Percentiles rank a stretch among this genome's conserved stretches.
Conservation (phyloP, 768 basidiomycete species). For the button mushroom (Agaricus bisporus) region DNA sequence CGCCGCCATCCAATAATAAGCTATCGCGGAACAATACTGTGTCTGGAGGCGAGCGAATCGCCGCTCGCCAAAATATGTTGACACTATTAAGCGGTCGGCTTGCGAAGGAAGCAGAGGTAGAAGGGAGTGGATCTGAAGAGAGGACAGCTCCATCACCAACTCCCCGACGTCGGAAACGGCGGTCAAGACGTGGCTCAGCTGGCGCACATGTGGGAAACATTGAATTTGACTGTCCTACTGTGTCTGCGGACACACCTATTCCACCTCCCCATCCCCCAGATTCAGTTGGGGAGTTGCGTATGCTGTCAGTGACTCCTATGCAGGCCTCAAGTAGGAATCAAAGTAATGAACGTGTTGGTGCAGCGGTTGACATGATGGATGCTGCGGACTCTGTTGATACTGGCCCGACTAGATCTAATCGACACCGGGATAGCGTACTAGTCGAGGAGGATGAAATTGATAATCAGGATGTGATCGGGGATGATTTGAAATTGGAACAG, state of each 20-base stretch:
- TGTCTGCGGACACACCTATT: slow-evolving; percentile 50
- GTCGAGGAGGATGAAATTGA: slow-evolving; percentile 65
- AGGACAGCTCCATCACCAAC: slow-evolving; percentile 36
- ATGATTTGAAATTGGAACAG: slow-evolving; percentile 30
- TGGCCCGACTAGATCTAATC: slow-evolving; percentile 33
- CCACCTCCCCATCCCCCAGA: slow-evolving; percentile 40
- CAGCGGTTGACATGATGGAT: slow-evolving; percentile 14
- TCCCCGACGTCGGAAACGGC: slow-evolving; percentile 51
- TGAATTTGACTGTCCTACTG: slow-evolving; percentile 42
- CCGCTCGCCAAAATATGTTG: slow-evolving; percentile 64
- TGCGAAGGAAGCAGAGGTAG: slow-evolving; percentile 56
- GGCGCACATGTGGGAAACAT: slow-evolving; percentile 33
- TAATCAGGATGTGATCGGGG: slow-evolving; percentile 30
- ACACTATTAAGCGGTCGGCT: slow-evolving; percentile 54
- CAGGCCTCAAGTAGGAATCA: slow-evolving; percentile 27
- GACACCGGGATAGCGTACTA: slow-evolving; percentile 52
- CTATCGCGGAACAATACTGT: slow-evolving; percentile 75
- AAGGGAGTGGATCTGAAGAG: slow-evolving; percentile 58
- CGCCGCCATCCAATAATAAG: slow-evolving; percentile 33
- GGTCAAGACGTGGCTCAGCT: slow-evolving; percentile 42
- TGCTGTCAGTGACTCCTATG: slow-evolving; percentile 37
- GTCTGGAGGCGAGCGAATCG: slow-evolving; percentile 72
- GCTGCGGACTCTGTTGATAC: slow-evolving; percentile 20
- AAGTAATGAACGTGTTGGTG: slow-evolving; percentile 23
- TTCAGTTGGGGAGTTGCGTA: slow-evolving; percentile 30